Percentiles rank a stretch among this genome's conserved stretches.
These are phyloP conservation scores for Scorias spongiosa DNA, from an alignment of 2,329 filamentous ascomycete genomes.

Conservation along the genomic window DNA sequence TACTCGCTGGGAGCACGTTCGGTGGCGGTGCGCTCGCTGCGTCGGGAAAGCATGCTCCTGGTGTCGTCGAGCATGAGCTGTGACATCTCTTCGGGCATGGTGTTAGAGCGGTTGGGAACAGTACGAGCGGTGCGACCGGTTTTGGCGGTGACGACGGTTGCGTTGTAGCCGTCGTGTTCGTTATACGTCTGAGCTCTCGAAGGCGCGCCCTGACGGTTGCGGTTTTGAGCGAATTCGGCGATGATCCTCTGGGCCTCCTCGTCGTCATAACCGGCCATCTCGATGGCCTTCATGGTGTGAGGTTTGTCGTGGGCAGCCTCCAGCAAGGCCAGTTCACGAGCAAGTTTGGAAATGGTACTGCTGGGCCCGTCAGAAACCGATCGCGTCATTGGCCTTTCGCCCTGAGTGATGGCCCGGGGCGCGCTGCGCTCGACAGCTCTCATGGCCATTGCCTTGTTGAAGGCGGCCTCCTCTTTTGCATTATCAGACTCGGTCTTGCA, in stretches of 20 bases:
- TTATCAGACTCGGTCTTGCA: conserved; percentile 42
- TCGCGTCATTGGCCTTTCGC: background rate
- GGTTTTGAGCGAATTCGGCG: conserved; percentile 7
- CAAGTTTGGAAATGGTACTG: background rate
- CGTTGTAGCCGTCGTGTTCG: background rate
- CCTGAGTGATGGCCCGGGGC: background rate
- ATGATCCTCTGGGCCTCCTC: conserved; percentile 12
- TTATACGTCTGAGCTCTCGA: background rate
- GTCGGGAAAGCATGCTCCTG: background rate
- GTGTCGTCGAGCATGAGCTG: background rate
- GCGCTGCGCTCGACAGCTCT: background rate
- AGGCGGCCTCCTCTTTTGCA: conserved; percentile 27
- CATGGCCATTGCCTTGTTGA: conserved; percentile 1
- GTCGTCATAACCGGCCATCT: conserved; percentile 18
- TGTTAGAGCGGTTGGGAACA: background rate
- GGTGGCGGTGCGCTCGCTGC: background rate
- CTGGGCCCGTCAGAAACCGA: background rate
- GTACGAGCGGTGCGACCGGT: background rate
- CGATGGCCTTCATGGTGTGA: conserved; percentile 24
- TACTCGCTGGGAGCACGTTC: background rate
- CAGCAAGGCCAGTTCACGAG: conserved; percentile 4
- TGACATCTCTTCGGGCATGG: background rate
- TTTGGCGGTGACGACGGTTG: background rate
- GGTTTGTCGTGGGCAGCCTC: conserved; percentile 3
- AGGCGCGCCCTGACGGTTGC: conserved; percentile 7